These are phyloP conservation scores for Tephrocybe sp. DNA, from an alignment of 768 basidiomycete species.

Conservation along the genomic window DNA sequence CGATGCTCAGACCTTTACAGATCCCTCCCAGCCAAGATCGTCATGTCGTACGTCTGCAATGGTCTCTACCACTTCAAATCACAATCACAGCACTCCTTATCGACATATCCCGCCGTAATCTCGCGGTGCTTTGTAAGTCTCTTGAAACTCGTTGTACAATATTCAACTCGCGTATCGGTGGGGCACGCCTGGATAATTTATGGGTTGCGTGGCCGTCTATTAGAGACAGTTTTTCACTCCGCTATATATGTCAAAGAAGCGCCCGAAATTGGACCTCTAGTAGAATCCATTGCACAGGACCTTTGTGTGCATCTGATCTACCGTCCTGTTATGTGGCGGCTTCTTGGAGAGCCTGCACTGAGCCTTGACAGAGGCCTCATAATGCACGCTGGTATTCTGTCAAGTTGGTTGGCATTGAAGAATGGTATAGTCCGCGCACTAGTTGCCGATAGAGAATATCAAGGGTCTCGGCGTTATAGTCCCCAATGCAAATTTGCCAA, in stretches of 20 bases:
- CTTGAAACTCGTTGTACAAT: neutral
- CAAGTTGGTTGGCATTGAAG: no score
- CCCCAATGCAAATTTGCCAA: no score
- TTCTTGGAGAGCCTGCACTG: no score
- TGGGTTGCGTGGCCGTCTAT: neutral
- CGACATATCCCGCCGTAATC: neutral
- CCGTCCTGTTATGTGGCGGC: no score
- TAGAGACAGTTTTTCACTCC: neutral
- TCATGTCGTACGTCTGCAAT: neutral
- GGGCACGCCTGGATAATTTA: neutral
- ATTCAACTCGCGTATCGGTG: neutral
- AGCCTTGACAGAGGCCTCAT: no score
- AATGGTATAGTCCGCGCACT: no score
- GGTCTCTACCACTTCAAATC: neutral
- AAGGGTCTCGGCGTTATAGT: no score
- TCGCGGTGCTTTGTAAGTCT: neutral
- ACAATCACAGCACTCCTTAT: neutral
- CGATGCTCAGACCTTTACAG: neutral
- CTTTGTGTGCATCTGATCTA: no score
- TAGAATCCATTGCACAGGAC: no score
- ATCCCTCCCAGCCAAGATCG: neutral
- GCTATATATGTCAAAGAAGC: neutral
- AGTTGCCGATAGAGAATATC: no score
- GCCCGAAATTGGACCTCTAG: neutral
- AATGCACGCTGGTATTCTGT: no score